phyloP scores from a whole-genome alignment of 2,329 filamentous ascomycete species.

The Aureobasidium musti region DNA sequence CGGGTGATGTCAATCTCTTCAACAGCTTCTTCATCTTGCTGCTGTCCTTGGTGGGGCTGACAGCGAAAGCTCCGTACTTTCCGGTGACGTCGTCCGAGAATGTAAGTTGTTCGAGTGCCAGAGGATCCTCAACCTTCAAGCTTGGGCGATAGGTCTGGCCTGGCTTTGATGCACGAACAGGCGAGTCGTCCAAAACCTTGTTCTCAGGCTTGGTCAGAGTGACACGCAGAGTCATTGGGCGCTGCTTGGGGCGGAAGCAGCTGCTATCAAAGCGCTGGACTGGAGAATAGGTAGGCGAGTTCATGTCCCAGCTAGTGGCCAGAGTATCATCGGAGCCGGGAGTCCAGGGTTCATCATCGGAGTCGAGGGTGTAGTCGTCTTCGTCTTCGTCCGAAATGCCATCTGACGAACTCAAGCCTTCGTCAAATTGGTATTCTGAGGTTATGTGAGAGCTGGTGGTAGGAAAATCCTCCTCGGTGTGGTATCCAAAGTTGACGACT shows the following conservation, averaged over 20 bases:
- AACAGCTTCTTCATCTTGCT: constrained; percentile 28
- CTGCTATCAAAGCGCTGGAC: constrained; percentile 25
- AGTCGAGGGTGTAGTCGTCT: constrained; percentile 10
- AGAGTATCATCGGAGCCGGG: background rate
- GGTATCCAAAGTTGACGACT: constrained; percentile 90
- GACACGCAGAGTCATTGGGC: constrained; percentile 97
- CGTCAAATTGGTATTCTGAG: background rate
- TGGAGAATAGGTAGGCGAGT: background rate
- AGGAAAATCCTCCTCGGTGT: constrained; percentile 40
- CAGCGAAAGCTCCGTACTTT: constrained; percentile 49
- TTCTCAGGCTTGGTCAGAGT: constrained; percentile 89
- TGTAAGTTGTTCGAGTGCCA: constrained; percentile 58
- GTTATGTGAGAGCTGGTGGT: background rate
- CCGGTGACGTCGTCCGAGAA: constrained; percentile 43
- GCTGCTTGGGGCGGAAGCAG: constrained; percentile 49
- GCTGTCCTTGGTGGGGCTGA: constrained; percentile 8
- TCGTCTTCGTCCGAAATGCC: constrained; percentile 27
- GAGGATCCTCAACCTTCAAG: constrained; percentile 45
- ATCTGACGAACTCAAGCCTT: constrained; percentile 24
- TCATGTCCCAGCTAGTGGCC: constrained; percentile 2
- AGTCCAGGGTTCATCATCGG: constrained; percentile 17
- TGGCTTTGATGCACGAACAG: background rate
- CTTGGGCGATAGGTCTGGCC: background rate
- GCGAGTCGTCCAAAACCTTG: constrained; percentile 64
- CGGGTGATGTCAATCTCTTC: constrained; percentile 20